Percentiles rank a stretch among this genome's conserved stretches.
These are phyloP conservation scores for Terfezia claveryi DNA, from an alignment of 495 filamentous ascomycete genomes.

Conservation along the genomic window DNA sequence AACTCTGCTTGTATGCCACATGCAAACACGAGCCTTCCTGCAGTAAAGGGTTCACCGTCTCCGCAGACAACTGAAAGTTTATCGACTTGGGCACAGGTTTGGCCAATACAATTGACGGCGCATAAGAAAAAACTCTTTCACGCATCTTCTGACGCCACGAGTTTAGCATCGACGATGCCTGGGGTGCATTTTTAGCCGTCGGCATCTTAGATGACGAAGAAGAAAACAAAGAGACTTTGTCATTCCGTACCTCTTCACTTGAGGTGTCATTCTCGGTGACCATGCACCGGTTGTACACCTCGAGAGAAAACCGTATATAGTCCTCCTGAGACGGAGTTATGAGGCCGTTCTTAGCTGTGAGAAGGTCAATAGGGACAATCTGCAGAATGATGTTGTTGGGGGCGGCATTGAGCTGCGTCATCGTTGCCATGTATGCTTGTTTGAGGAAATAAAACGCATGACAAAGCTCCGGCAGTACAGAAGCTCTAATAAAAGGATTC, in stretches of 20 bases:
- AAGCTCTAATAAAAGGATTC: constrained; percentile 44
- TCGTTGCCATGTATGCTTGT: constrained; percentile 38
- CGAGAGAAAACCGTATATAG: constrained; percentile 47
- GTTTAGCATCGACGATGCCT: background rate
- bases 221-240: background rate
- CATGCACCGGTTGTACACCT: constrained; percentile 70
- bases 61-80: constrained; percentile 51
- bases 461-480: constrained; percentile 52
- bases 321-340: constrained; percentile 44
- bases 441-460: constrained; percentile 55
- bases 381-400: constrained; percentile 58
- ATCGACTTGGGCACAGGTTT: constrained; percentile 46
- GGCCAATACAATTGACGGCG: constrained; percentile 57
- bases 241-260: constrained; percentile 16
- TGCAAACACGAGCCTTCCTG: constrained; percentile 70
- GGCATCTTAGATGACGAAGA: background rate
- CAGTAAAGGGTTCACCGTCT: constrained; percentile 48
- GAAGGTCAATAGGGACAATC: constrained; percentile 49
- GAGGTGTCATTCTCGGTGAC: constrained; percentile 30
- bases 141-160: constrained; percentile 11
- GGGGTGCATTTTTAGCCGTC: constrained; percentile 1
- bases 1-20: constrained; percentile 60
- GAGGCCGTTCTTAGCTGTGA: constrained; percentile 43
- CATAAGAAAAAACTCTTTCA: constrained; percentile 23
- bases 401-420: constrained; percentile 29